phyloP scores from a whole-genome alignment of 108 stramenopile species.

The Skeletonema grethae region DNA sequence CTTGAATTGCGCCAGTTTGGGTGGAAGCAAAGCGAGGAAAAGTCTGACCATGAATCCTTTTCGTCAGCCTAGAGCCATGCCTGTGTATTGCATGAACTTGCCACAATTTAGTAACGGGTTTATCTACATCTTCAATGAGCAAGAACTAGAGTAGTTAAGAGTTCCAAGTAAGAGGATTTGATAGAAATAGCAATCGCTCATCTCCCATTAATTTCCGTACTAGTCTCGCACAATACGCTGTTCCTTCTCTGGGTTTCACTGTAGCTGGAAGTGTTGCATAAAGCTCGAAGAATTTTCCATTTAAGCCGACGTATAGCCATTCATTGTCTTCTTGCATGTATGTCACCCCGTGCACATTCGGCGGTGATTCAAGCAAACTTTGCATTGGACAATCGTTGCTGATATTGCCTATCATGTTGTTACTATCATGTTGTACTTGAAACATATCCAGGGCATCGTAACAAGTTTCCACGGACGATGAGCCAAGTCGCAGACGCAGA shows the following conservation, averaged over 20 bases:
- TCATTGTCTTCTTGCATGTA: constrained; percentile 68
- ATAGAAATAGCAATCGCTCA: constrained; percentile 61
- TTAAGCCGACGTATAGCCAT: constrained; percentile 69
- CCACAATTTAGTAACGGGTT: constrained; percentile 91
- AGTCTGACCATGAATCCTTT: constrained; percentile 82
- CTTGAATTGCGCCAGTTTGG: constrained; percentile 80
- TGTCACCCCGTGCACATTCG: constrained; percentile 63
- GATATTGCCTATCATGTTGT: constrained; percentile 37
- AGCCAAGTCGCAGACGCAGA: constrained; percentile 73
- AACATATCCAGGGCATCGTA: constrained; percentile 67
- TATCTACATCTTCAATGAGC: constrained; percentile 84
- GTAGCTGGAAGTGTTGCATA: constrained; percentile 50
- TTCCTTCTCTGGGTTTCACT: constrained; percentile 55
- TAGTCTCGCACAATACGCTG: constrained; percentile 64
- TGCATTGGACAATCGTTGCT: constrained; percentile 57
- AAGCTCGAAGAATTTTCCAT: constrained; percentile 74
- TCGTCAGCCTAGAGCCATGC: constrained; percentile 86
- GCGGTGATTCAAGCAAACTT: constrained; percentile 65
- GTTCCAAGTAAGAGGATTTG: constrained; percentile 63
- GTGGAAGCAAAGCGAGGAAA: constrained; percentile 61
- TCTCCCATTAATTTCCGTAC: constrained; percentile 64
- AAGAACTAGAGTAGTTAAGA: constrained; percentile 55
- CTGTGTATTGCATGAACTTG: constrained; percentile 88
- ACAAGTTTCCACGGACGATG: constrained; percentile 60
- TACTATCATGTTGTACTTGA: constrained; percentile 21